Percentiles rank a stretch among this genome's conserved stretches.
Conservation (phyloP, 1,284 basidiomycete genomes). For the Chiua sp. region DNA sequence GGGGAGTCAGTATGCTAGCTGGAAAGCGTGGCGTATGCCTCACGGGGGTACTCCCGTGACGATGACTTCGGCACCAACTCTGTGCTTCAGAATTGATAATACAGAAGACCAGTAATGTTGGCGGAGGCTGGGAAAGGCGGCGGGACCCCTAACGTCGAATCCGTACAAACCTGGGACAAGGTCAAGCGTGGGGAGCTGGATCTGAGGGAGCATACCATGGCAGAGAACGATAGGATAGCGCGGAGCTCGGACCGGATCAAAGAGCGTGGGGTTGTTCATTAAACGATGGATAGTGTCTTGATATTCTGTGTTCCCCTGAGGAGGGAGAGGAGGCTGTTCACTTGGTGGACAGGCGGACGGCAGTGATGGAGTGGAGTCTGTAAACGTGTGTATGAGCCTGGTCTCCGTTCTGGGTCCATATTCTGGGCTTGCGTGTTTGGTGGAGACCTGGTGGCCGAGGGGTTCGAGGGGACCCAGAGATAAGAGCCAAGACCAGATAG, state of each 20-base stretch:
- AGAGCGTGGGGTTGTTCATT: constrained; percentile 74
- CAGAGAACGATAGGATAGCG: constrained; percentile 93
- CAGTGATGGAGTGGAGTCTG: neutral
- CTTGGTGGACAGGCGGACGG: neutral
- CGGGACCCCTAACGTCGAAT: constrained; percentile 86
- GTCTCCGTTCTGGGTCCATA: neutral
- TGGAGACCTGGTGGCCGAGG: no score
- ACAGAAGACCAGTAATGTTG: constrained; percentile 97
- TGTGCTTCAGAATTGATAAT: constrained; percentile 81
- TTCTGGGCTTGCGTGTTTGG: neutral
- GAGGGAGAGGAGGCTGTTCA: constrained; percentile 11
- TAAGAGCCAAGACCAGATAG: constrained; percentile 23
- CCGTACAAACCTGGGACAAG: constrained; percentile 82
- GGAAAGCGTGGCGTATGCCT: constrained; percentile 34
- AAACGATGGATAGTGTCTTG: constrained; percentile 73
- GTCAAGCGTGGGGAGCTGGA: constrained; percentile 13
- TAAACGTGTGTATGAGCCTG: neutral
- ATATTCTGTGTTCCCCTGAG: constrained; percentile 27
- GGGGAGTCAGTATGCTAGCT: neutral
- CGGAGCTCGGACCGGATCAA: constrained; percentile 78
- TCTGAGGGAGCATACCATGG: constrained; percentile 70
- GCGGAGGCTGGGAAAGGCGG: constrained; percentile 78
- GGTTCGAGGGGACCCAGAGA: no score
- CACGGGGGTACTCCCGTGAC: constrained; percentile 96
- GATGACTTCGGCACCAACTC: constrained; percentile 90